Percentiles rank a stretch among this genome's conserved stretches.
Conservation (phyloP, 208 protist genomes). For the Trypanosoma brucei region DNA sequence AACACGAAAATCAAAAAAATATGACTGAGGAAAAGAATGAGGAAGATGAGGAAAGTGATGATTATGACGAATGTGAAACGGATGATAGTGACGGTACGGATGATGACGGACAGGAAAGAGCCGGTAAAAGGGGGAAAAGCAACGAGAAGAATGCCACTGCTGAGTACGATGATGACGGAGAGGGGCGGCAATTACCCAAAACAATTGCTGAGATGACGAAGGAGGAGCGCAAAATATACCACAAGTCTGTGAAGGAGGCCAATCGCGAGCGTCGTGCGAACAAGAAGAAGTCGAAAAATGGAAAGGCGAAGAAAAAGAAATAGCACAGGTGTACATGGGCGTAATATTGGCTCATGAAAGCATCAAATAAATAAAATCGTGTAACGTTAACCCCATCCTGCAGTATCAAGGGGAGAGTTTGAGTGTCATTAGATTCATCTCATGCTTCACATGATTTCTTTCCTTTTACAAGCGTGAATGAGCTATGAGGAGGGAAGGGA, state of each 20-base stretch:
- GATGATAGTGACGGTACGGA: constrained; percentile 26
- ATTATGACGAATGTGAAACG: constrained; percentile 8
- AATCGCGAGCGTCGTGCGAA: constrained; percentile 64
- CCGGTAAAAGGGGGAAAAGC: constrained; percentile 9
- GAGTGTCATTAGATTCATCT: too few relatives aligned
- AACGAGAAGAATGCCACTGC: constrained; percentile 48
- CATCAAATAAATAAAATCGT: too few relatives aligned
- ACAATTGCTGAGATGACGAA: constrained; percentile 78
- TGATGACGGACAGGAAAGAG: constrained; percentile 16
- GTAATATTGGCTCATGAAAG: background rate
- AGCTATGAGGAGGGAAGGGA: too few relatives aligned
- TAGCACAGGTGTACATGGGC: background rate
- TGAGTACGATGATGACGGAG: constrained; percentile 37
- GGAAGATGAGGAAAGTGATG: constrained; percentile 4
- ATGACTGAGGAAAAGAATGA: background rate
- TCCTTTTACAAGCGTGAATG: too few relatives aligned
- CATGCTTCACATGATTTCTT: too few relatives aligned
- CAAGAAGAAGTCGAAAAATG: constrained; percentile 63
- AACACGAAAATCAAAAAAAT: too few relatives aligned
- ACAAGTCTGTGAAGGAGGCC: constrained; percentile 73
- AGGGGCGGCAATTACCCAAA: constrained; percentile 10
- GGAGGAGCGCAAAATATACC: constrained; percentile 77
- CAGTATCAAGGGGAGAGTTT: too few relatives aligned
- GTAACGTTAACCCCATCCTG: too few relatives aligned
- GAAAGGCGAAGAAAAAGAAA: constrained; percentile 43